These are phyloP conservation scores for Chamaecyparis obtusa DNA, from an alignment of 75 land plant species.

Conservation along the genomic window DNA sequence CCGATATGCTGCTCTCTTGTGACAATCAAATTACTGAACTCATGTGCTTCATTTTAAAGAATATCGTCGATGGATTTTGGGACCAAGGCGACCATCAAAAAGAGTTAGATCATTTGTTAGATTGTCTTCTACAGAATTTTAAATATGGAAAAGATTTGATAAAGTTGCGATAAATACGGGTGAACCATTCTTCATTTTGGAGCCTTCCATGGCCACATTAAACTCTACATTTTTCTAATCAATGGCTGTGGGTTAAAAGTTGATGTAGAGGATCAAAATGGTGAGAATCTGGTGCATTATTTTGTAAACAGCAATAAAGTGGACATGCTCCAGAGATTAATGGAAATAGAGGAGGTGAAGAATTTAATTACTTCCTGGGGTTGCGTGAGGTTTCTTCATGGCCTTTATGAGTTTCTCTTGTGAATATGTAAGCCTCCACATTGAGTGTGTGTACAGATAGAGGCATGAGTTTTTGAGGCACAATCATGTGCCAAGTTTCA, in stretches of 20 bases:
- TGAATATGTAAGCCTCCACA: no score
- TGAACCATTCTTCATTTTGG: not conserved
- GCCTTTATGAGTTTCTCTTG: no score
- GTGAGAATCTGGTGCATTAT: not conserved
- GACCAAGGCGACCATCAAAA: no score
- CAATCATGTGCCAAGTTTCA: no score
- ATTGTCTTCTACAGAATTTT: not conserved
- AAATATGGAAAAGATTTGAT: not conserved
- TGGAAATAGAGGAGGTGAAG: not conserved
- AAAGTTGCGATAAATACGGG: not conserved
- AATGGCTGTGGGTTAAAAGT: not conserved
- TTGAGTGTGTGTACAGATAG: no score
- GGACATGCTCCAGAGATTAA: accelerated
- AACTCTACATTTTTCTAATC: not conserved
- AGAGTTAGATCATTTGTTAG: not conserved
- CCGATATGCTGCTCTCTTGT: no score
- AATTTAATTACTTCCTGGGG: not conserved
- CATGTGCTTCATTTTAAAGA: no score
- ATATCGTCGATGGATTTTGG: no score
- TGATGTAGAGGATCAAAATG: not conserved
- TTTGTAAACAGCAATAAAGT: not conserved
- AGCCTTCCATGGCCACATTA: not conserved
- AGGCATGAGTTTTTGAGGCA: no score
- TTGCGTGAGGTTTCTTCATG: no score
- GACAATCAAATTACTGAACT: no score